These are phyloP conservation scores for Allium sativum DNA, from an alignment of 106 monocot species.

Conservation along the genomic window DNA sequence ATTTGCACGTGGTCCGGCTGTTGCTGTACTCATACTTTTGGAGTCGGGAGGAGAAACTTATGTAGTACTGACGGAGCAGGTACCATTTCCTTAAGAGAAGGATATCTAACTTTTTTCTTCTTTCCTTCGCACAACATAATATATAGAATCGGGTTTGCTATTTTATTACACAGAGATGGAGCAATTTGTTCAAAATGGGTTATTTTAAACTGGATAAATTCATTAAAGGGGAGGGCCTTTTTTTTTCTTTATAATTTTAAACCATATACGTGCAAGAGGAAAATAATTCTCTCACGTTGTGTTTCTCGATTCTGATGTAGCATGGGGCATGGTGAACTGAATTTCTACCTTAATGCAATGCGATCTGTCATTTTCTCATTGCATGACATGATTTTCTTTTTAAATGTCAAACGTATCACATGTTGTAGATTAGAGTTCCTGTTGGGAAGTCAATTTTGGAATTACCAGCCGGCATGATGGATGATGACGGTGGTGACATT, in stretches of 20 bases:
- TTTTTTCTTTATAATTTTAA: too few relatives aligned
- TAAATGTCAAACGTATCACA: not conserved
- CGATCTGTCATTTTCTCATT: not conserved
- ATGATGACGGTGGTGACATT: constrained; percentile 64
- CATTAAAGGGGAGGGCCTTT: too few relatives aligned
- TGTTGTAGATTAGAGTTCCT: constrained; percentile 76
- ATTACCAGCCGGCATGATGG: constrained; percentile 95
- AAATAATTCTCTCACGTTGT: too few relatives aligned
- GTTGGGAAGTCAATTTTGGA: constrained; percentile 82
- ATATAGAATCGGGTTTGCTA: too few relatives aligned
- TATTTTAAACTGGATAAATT: too few relatives aligned
- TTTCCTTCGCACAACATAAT: too few relatives aligned
- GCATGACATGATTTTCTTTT: not conserved
- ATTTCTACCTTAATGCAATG: too few relatives aligned
- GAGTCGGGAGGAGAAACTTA: constrained; percentile 50
- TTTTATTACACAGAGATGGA: too few relatives aligned
- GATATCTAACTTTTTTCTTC: not conserved
- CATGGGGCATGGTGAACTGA: too few relatives aligned
- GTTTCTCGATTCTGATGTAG: too few relatives aligned
- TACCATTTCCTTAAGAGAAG: not conserved
- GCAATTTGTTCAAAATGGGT: too few relatives aligned
- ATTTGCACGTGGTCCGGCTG: constrained; percentile 85
- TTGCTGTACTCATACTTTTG: constrained; percentile 83
- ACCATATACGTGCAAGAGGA: too few relatives aligned
- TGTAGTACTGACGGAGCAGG: constrained; percentile 95